Base-by-base conservation (phyloP, 2,329 filamentous ascomycete species). In the Phialophora tarda region DNA sequence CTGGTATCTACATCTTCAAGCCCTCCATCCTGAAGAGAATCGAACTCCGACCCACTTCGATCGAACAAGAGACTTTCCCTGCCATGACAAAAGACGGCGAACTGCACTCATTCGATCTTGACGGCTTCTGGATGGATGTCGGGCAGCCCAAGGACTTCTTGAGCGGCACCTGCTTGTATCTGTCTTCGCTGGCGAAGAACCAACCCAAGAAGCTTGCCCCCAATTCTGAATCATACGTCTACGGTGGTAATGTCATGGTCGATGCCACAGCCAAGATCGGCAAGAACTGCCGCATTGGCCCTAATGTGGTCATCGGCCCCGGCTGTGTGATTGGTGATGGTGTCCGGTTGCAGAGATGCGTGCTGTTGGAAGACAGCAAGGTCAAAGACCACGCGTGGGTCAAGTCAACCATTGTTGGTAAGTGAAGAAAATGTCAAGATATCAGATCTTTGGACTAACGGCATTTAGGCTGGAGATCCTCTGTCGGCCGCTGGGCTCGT, bases 111-210 rank as follows among this genome's bases (percentile, higher is more conserved):
- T 97, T 96, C 78, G 94, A 98, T 78, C 88, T 98, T 32, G 93
- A 97, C 73, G 93, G 94, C 74, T 98, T 96, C 88, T 98, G 94
- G 94, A 98, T 98, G 94, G 94, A 98, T 74, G 92, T 99, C 71
- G 94, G 94, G 75, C 94, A 99, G 82, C 94, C 94, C 74, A 99
- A 98, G 84, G 94, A 99, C 78, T 99, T 98, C 87, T 85, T 99
- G 63, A 92, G 91, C 24, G 94, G 94, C 70, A 98, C 95, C 69
- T 98, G 94, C 82, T 86, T 99, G 69, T 98, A 97, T 83, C 91
- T 99, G 60, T 93, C 92, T 55, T 96, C 92, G 3, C 87, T 98
- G 67, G 86, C 93, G 66, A 97, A 97, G 87, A 93, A 91, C 82
- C 88, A 89, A 77, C 91, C 92, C 77, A 93, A 96, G 83, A 85